Percentiles rank a stretch among this genome's conserved stretches.
Evolutionary conservation across 192 early-diverging fungal genomes (phyloP).

Genomic region (Pilaira anomala): DNA sequence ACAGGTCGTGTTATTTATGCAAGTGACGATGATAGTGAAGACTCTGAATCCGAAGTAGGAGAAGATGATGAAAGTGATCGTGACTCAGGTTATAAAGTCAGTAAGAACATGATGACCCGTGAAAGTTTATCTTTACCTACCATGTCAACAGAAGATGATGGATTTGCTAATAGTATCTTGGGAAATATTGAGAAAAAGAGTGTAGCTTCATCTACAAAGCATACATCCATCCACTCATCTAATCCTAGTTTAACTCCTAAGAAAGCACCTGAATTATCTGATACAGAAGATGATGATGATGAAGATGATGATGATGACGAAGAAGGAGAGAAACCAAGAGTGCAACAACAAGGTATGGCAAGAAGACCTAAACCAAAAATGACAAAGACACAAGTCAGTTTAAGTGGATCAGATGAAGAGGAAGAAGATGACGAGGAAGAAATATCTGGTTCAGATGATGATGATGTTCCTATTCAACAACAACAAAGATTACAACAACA

Average conservation of each 20-base stretch:
- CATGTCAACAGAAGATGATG: slow-evolving; percentile 8
- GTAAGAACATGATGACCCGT: not conserved
- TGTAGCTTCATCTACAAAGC: not conserved
- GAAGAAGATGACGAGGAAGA: slow-evolving; percentile 10
- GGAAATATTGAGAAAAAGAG: not conserved
- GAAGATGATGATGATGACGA: slow-evolving; percentile 16
- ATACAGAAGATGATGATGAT: slow-evolving; percentile 14
- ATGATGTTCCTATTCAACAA: not conserved
- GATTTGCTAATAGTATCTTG: slow-evolving; percentile 13
- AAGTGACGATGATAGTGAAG: slow-evolving; percentile 27
- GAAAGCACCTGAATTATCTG: not conserved
- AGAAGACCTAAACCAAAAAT: slow-evolving; percentile 15
- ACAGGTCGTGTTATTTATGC: slow-evolving; percentile 16
- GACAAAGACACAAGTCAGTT: slow-evolving; percentile 15
- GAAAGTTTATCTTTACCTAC: slow-evolving; percentile 4
- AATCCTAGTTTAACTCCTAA: not conserved
- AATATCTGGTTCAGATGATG: slow-evolving; percentile 2
- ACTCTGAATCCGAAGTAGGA: slow-evolving; percentile 24
- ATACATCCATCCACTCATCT: no score
- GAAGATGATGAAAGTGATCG: slow-evolving; percentile 18
- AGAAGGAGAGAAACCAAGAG: slow-evolving; percentile 1
- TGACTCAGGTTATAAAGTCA: slow-evolving; percentile 15
- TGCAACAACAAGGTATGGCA: not conserved
- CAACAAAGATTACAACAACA: not conserved
- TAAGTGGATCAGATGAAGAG: slow-evolving; percentile 19